Percentiles rank a stretch among this genome's conserved stretches.
phyloP scores from a whole-genome alignment of 768 basidiomycete species.

The Lentinus tigrinus region DNA sequence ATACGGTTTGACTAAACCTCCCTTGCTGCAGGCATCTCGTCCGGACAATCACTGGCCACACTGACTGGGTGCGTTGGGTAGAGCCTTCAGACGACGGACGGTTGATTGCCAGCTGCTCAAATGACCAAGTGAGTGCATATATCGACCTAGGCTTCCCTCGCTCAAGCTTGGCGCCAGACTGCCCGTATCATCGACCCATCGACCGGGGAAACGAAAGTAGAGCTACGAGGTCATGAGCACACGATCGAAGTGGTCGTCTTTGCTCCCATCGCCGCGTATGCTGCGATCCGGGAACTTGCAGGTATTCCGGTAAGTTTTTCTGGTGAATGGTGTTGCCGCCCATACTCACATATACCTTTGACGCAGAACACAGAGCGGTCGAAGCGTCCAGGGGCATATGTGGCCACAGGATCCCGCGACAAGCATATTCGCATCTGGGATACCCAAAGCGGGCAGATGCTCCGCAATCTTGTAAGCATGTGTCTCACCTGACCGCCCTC shows the following conservation, averaged over 20 bases:
- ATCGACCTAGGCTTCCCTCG: not conserved
- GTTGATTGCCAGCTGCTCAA: slow-evolving; percentile 49
- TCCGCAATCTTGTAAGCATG: slow-evolving; percentile 44
- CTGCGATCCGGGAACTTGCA: slow-evolving; percentile 47
- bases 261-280: slow-evolving; percentile 42
- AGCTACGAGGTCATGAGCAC: slow-evolving; percentile 56
- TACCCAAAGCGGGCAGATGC: slow-evolving; percentile 73
- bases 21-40: slow-evolving; percentile 44
- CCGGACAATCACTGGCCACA: slow-evolving; percentile 48
- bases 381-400: slow-evolving; percentile 45
- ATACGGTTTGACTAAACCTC: not conserved
- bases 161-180: slow-evolving; percentile 35
- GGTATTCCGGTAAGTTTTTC: slow-evolving; percentile 39
- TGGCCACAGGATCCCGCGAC: slow-evolving; percentile 75
- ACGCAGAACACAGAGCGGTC: slow-evolving; percentile 48
- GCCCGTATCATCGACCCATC: slow-evolving; percentile 49
- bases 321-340: not conserved
- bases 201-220: slow-evolving; percentile 48
- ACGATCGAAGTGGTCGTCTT: slow-evolving; percentile 52
- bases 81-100: slow-evolving; percentile 41
- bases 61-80: slow-evolving; percentile 50
- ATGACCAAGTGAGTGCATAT: slow-evolving; percentile 46
- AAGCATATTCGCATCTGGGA: slow-evolving; percentile 95
- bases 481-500: slow-evolving; percentile 35
- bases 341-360: not conserved